Conservation (phyloP, 805 yeast species). For the Schizosaccharomyces japonicus region DNA sequence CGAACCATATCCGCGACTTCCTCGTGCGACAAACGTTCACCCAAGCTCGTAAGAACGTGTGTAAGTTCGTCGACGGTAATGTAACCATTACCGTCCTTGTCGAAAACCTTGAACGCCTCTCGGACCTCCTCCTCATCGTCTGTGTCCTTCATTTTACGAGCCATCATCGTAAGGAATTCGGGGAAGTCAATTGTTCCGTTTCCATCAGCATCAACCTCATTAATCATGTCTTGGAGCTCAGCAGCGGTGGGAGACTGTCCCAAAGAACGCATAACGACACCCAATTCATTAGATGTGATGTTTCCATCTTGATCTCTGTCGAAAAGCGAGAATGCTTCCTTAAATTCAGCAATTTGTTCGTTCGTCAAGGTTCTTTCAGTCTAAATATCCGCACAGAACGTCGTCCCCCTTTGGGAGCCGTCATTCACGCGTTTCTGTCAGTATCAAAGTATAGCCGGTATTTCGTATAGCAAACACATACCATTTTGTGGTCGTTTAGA, state of each 20-base stretch:
- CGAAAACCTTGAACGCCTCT: slow-evolving; percentile 95
- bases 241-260: slow-evolving; percentile 94
- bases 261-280: slow-evolving; percentile 96
- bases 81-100: slow-evolving; percentile 79
- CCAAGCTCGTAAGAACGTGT: slow-evolving; percentile 90
- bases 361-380: slow-evolving; percentile 64
- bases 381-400: slow-evolving; percentile 16
- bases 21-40: slow-evolving; percentile 86
- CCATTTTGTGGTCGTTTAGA: neutral
- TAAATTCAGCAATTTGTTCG: slow-evolving; percentile 88
- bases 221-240: slow-evolving; percentile 88
- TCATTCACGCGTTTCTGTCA: neutral
- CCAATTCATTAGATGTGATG: slow-evolving; percentile 83
- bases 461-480: neutral
- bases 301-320: slow-evolving; percentile 33
- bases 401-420: neutral
- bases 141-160: slow-evolving; percentile 82
- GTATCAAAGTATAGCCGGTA: neutral
- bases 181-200: slow-evolving; percentile 73
- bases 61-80: slow-evolving; percentile 90
- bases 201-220: slow-evolving; percentile 87
- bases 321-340: slow-evolving; percentile 90
- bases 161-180: slow-evolving; percentile 68
- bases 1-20: slow-evolving; percentile 94
- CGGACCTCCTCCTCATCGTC: slow-evolving; percentile 92